Percentiles rank a stretch among this genome's conserved stretches.
Conservation (phyloP, 1,284 basidiomycete genomes). For the Puccinia triticina region DNA sequence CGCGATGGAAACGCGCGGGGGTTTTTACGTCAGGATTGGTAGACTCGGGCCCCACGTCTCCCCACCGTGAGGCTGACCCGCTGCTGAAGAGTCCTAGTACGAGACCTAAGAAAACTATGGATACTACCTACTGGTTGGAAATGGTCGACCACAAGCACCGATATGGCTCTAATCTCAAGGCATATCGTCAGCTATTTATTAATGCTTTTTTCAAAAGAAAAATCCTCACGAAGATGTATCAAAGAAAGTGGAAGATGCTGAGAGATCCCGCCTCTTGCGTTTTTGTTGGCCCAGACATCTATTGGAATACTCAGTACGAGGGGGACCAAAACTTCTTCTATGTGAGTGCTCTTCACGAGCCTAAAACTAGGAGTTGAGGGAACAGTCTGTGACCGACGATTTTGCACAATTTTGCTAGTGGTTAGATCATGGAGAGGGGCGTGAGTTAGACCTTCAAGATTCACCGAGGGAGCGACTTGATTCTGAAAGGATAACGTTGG, state of each 20-base stretch:
- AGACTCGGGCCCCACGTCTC: conserved; percentile 39
- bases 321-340: conserved; percentile 70
- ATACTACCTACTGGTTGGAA: conserved; percentile 62
- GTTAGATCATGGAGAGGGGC: conserved; percentile 73
- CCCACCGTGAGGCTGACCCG: background rate
- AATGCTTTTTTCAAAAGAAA: background rate
- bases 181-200: conserved; percentile 57
- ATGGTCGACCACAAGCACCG: conserved; percentile 73
- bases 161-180: conserved; percentile 69
- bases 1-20: conserved; percentile 55
- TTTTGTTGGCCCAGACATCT: conserved; percentile 61
- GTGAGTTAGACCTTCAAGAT: conserved; percentile 68
- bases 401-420: conserved; percentile 60
- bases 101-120: conserved; percentile 54
- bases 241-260: conserved; percentile 53
- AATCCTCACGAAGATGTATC: background rate
- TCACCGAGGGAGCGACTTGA: conserved; percentile 72
- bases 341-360: conserved; percentile 63
- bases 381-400: background rate
- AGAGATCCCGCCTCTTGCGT: conserved; percentile 21
- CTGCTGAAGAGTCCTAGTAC: conserved; percentile 45
- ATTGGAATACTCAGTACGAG: conserved; percentile 70
- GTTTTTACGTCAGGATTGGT: conserved; percentile 55
- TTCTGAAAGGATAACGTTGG: conserved; percentile 65
- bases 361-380: background rate